phyloP scores from a whole-genome alignment of 163 green algal genomes.

The Chloromonas sp. region DNA sequence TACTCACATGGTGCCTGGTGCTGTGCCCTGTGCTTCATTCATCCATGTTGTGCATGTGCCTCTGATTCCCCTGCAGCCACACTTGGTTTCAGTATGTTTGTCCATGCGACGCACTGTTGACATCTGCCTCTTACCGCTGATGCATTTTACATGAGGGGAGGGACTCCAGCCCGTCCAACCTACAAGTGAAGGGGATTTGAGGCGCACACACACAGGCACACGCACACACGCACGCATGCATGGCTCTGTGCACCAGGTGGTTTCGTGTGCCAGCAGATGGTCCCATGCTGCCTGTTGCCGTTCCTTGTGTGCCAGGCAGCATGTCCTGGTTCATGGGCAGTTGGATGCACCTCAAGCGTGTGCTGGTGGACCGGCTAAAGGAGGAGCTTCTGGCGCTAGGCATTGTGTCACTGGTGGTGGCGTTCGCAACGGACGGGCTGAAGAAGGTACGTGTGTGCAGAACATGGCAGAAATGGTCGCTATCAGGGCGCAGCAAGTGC shows the following conservation, averaged over 20 bases:
- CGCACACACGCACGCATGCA: not conserved
- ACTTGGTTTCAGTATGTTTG: too few species aligned
- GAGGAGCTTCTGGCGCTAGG: not conserved
- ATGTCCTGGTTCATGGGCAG: not conserved
- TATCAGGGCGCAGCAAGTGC: too few species aligned
- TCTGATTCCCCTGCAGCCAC: too few species aligned
- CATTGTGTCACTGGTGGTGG: not conserved
- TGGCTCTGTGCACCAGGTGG: not conserved
- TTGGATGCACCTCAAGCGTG: not conserved
- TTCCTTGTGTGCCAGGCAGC: not conserved
- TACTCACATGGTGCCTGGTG: too few species aligned
- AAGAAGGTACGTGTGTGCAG: not conserved
- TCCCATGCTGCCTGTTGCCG: not conserved
- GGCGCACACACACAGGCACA: too few species aligned
- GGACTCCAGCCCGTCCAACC: not conserved
- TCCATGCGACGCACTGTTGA: too few species aligned
- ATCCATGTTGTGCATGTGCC: too few species aligned
- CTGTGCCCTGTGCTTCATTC: too few species aligned
- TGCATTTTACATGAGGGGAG: not conserved
- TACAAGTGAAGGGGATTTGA: not conserved
- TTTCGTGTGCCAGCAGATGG: not conserved
- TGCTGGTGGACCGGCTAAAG: not conserved
- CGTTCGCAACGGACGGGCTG: not conserved
- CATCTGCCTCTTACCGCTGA: not conserved
- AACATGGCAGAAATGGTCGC: too few species aligned